Conservation (phyloP, 2,329 filamentous ascomycete genomes). For the Hypoxylon sp. region DNA sequence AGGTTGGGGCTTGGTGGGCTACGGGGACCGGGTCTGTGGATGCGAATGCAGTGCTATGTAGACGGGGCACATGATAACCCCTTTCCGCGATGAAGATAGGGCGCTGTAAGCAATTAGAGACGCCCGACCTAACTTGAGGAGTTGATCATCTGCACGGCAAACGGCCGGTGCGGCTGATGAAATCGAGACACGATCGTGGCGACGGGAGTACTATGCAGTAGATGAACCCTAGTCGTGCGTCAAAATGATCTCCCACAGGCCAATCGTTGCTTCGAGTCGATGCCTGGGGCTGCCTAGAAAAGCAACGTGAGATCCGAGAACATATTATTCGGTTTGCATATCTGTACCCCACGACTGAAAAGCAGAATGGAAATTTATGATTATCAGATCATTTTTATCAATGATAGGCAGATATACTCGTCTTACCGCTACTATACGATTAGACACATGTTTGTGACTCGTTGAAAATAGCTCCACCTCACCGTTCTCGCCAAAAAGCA, state of each 20-base stretch:
- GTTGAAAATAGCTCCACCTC: conserved; percentile 13
- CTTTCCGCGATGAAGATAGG: conserved; percentile 7
- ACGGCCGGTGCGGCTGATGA: conserved; percentile 30
- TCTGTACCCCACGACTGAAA: not conserved
- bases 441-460: conserved; percentile 5
- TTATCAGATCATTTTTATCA: conserved; percentile 20
- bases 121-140: conserved; percentile 6
- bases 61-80: conserved; percentile 16
- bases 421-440: conserved; percentile 23
- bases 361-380: conserved; percentile 10
- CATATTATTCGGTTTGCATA: conserved; percentile 1
- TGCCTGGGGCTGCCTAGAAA: conserved; percentile 17
- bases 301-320: conserved; percentile 17
- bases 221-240: conserved; percentile 35
- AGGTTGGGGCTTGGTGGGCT: conserved; percentile 10
- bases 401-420: not conserved
- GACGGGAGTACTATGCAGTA: conserved; percentile 18
- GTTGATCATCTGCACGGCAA: conserved; percentile 6
- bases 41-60: conserved; percentile 15
- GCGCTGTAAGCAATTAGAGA: not conserved
- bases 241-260: conserved; percentile 34
- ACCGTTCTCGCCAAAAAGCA: conserved; percentile 7
- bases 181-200: conserved; percentile 37
- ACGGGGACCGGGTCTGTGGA: conserved; percentile 10
- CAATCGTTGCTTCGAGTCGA: conserved; percentile 28